Evolutionary conservation across 306 rosid genomes (phyloP).

Genomic region (Vicia sativa): DNA sequence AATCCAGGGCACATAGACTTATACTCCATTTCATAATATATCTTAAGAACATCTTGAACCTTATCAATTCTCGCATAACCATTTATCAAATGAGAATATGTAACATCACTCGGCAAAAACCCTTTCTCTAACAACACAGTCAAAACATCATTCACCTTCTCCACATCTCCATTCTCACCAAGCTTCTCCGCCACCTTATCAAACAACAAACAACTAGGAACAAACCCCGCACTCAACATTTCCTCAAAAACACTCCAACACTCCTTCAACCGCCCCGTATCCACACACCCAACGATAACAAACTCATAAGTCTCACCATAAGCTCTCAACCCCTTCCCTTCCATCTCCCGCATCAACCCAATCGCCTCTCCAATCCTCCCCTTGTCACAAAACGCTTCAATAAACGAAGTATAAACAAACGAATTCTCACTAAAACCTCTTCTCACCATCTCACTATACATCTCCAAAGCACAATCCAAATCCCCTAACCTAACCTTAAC

Average conservation of each 20-base stretch:
- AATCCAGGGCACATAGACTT: slow-evolving; percentile 59
- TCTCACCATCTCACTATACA: slow-evolving; percentile 61
- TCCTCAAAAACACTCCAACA: slow-evolving; percentile 52
- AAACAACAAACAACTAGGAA: slow-evolving; percentile 68
- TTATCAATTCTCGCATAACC: slow-evolving; percentile 57
- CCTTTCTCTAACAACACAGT: slow-evolving; percentile 67
- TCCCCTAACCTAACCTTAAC: slow-evolving; percentile 54
- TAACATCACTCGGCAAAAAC: slow-evolving; percentile 58
- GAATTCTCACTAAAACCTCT: slow-evolving; percentile 70
- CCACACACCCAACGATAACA: slow-evolving; percentile 65
- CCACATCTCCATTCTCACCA: slow-evolving; percentile 54
- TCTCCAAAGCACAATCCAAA: slow-evolving; percentile 47
- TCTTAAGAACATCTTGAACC: slow-evolving; percentile 60
- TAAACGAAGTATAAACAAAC: slow-evolving; percentile 64
- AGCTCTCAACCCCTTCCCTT: slow-evolving; percentile 56
- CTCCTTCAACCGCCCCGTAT: slow-evolving; percentile 47
- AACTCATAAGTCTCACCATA: slow-evolving; percentile 57
- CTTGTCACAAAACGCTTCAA: slow-evolving; percentile 59
- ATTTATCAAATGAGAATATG: slow-evolving; percentile 54
- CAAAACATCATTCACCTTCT: slow-evolving; percentile 56
- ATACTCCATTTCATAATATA: slow-evolving; percentile 75
- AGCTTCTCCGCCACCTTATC: slow-evolving; percentile 60
- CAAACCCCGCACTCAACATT: slow-evolving; percentile 59
- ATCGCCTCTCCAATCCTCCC: slow-evolving; percentile 62
- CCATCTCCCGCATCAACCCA: slow-evolving; percentile 64